phyloP scores from a whole-genome alignment of 257 asterid genomes.

The Lithospermum erythrorhizon region DNA sequence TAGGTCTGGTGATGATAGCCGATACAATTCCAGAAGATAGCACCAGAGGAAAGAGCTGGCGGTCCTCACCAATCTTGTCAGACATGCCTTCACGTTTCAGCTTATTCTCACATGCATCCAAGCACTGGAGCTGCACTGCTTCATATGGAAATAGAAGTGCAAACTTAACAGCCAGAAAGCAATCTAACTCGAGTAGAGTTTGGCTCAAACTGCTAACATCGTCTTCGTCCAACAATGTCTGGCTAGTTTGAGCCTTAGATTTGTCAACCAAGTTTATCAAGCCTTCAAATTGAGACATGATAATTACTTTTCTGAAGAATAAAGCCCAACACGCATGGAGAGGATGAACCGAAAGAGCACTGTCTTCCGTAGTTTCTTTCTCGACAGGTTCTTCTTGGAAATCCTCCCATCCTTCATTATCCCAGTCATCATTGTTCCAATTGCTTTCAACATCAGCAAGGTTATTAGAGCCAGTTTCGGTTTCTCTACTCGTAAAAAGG shows the following conservation, averaged over 20 bases:
- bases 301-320: slow-evolving; percentile 34
- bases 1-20: slow-evolving; percentile 33
- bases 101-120: slow-evolving; percentile 67
- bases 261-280: slow-evolving; percentile 51
- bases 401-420: slow-evolving; percentile 96
- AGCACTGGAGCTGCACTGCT: slow-evolving; percentile 44
- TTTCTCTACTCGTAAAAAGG: slow-evolving; percentile 32
- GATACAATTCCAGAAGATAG: slow-evolving; percentile 61
- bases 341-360: slow-evolving; percentile 40
- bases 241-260: slow-evolving; percentile 23
- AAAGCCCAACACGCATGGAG: slow-evolving; percentile 73
- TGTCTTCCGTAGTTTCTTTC: slow-evolving; percentile 32
- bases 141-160: slow-evolving; percentile 50
- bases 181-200: slow-evolving; percentile 35
- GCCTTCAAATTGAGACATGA: slow-evolving; percentile 27
- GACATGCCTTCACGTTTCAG: slow-evolving; percentile 49
- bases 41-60: slow-evolving; percentile 40
- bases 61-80: slow-evolving; percentile 37
- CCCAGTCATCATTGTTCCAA: slow-evolving; percentile 93
- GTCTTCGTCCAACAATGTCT: slow-evolving; percentile 46
- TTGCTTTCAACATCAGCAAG: slow-evolving; percentile 31
- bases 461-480: slow-evolving; percentile 27
- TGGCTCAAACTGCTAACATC: slow-evolving; percentile 35
- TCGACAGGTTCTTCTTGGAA: slow-evolving; percentile 64
- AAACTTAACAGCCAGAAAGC: slow-evolving; percentile 54